These are phyloP conservation scores for Eimeria brunetti DNA, from an alignment of 169 alveolate genomes.

Conservation along the genomic window DNA sequence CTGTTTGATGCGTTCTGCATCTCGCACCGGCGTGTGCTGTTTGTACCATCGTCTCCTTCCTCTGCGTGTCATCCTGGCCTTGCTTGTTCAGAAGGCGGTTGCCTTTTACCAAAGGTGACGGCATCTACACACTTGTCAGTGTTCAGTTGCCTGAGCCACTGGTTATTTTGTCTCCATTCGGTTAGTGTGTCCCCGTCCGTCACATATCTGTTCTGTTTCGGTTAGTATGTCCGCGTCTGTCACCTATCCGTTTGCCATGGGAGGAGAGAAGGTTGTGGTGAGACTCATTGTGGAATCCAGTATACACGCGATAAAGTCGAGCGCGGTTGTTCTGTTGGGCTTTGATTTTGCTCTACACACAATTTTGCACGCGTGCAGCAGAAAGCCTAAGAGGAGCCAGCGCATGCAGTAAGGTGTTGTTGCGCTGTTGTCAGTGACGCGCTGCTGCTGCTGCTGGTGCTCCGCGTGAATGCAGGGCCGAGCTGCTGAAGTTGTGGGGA, in stretches of 20 bases:
- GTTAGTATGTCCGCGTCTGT: neutral
- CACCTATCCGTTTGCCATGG: neutral
- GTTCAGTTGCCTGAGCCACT: neutral
- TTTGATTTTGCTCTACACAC: neutral
- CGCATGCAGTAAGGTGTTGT: neutral
- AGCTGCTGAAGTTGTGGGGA: constrained; percentile 61
- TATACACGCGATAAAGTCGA: neutral
- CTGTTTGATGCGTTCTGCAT: neutral
- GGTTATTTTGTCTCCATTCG: neutral
- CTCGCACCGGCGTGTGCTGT: neutral
- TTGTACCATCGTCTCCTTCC: neutral
- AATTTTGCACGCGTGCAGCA: neutral
- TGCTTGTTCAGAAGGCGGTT: neutral
- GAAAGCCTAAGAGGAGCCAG: neutral
- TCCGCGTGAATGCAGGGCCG: neutral
- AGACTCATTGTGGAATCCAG: neutral
- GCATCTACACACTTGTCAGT: neutral
- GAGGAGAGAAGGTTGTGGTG: neutral
- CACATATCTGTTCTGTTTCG: neutral
- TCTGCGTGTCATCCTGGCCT: neutral
- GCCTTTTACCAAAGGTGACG: neutral
- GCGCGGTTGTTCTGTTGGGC: neutral
- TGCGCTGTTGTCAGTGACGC: neutral
- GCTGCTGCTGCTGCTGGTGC: neutral
- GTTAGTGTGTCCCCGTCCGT: neutral